Conservation (phyloP, 179 eudicot genomes). For the Heliamphora pulchella region DNA sequence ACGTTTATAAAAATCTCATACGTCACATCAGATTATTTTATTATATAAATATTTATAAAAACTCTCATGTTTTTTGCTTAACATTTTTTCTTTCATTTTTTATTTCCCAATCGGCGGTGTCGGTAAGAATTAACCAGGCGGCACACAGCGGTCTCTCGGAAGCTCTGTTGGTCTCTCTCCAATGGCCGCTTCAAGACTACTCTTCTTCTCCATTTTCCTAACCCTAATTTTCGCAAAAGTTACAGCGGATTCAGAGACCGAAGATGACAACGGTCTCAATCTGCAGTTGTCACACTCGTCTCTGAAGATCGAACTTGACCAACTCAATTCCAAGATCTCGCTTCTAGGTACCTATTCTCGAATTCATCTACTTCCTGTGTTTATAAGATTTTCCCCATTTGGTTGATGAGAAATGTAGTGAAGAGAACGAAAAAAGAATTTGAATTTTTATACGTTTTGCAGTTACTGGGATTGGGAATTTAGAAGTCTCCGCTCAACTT, state of each 20-base stretch:
- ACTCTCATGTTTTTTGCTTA: too few relatives aligned
- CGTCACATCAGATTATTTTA: too few relatives aligned
- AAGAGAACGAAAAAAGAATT: neutral
- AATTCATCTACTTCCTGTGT: neutral
- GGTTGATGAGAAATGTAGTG: neutral
- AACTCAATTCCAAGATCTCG: slow-evolving; percentile 51
- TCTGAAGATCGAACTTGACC: slow-evolving; percentile 41
- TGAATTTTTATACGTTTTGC: neutral
- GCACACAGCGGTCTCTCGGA: neutral
- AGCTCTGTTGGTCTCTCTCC: slow-evolving; percentile 1
- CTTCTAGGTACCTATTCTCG: slow-evolving; percentile 31
- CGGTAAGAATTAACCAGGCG: too few relatives aligned
- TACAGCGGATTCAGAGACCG: slow-evolving; percentile 7
- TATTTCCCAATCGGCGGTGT: too few relatives aligned
- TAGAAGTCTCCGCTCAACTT: neutral
- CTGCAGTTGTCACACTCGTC: slow-evolving; percentile 19
- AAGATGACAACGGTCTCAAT: slow-evolving; percentile 15
- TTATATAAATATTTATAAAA: too few relatives aligned
- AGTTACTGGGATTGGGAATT: neutral
- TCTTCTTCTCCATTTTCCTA: slow-evolving; percentile 8
- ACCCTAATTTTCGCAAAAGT: slow-evolving; percentile 4
- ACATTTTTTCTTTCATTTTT: too few relatives aligned
- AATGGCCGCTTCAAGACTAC: slow-evolving; percentile 7
- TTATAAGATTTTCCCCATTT: neutral
- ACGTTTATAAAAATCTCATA: too few relatives aligned